phyloP scores from a whole-genome alignment of 306 rosid species.

The Castanopsis chinensis region DNA sequence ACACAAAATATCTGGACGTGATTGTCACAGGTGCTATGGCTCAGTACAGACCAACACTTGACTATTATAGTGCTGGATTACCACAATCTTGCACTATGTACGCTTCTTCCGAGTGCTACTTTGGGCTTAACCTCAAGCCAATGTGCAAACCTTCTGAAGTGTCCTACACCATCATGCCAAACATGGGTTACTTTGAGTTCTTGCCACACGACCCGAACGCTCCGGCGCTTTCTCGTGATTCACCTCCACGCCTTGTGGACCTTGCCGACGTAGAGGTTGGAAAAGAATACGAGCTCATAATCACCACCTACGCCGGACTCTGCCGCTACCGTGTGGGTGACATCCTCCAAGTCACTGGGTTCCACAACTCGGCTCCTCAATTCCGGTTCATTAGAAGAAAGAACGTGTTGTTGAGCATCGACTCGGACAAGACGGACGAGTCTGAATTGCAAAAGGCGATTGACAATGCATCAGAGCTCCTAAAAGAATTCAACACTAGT shows the following conservation, averaged over 20 bases:
- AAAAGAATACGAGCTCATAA: slow-evolving; percentile 68
- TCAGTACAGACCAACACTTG: slow-evolving; percentile 83
- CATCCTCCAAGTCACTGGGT: slow-evolving; percentile 70
- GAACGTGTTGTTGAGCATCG: slow-evolving; percentile 81
- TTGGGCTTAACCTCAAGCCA: slow-evolving; percentile 80
- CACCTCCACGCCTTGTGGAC: slow-evolving; percentile 68
- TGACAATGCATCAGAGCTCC: slow-evolving; percentile 46
- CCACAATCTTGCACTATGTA: slow-evolving; percentile 89
- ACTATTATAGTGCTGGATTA: slow-evolving; percentile 63
- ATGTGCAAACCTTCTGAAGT: slow-evolving; percentile 69
- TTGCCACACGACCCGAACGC: slow-evolving; percentile 50
- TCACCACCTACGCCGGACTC: slow-evolving; percentile 77
- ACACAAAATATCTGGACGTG: slow-evolving; percentile 82
- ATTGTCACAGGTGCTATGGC: slow-evolving; percentile 98
- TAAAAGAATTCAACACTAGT: slow-evolving; percentile 54
- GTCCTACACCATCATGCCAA: slow-evolving; percentile 90
- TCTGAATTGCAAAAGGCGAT: slow-evolving; percentile 72
- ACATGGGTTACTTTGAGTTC: slow-evolving; percentile 93
- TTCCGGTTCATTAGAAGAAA: slow-evolving; percentile 78
- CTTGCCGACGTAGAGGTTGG: slow-evolving; percentile 69
- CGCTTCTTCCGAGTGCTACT: slow-evolving; percentile 91
- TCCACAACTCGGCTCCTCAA: slow-evolving; percentile 65
- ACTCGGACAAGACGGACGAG: slow-evolving; percentile 83
- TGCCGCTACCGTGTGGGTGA: slow-evolving; percentile 89
- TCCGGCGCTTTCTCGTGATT: slow-evolving; percentile 38